A percentile compares a stretch with the other conserved stretches of the same genome.
phyloP scores from a whole-genome alignment of 2,329 filamentous ascomycete species.

The Xylaria sp. region DNA sequence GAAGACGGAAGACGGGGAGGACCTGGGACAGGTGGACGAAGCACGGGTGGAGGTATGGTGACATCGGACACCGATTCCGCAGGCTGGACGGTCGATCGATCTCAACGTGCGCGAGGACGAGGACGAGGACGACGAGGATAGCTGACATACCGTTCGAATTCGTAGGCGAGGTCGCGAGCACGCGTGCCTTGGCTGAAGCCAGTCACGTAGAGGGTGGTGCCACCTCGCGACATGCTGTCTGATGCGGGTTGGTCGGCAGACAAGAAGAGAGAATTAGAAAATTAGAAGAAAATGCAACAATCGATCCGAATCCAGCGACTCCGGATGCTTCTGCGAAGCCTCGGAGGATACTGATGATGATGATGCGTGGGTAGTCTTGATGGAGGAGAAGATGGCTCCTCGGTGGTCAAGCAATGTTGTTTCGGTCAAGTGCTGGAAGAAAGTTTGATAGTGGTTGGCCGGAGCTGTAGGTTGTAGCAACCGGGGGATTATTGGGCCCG shows the following conservation, averaged over 20 bases:
- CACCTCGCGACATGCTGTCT: slow-evolving; percentile 83
- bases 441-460: slow-evolving; percentile 38
- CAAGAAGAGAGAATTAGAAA: background rate
- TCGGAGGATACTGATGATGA: slow-evolving; percentile 8
- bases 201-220: slow-evolving; percentile 96
- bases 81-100: slow-evolving; percentile 56
- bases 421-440: slow-evolving; percentile 35
- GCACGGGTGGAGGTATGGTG: slow-evolving; percentile 44
- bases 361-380: slow-evolving; percentile 29
- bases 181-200: slow-evolving; percentile 99
- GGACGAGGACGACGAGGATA: slow-evolving; percentile 48
- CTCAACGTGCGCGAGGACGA: slow-evolving; percentile 58
- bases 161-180: slow-evolving; percentile 98
- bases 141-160: slow-evolving; percentile 99
- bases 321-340: slow-evolving; percentile 18
- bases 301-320: slow-evolving; percentile 1
- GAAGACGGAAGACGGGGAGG: slow-evolving; percentile 48
- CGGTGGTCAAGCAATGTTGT: slow-evolving; percentile 27
- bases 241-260: slow-evolving; percentile 22
- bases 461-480: slow-evolving; percentile 31
- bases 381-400: slow-evolving; percentile 30
- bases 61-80: slow-evolving; percentile 52
- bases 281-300: background rate
- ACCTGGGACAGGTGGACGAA: slow-evolving; percentile 49
- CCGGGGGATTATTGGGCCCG: slow-evolving; percentile 32